A percentile compares a stretch with the other conserved stretches of the same genome.
Conservation (phyloP, 257 asterid species). For the Ballota nigra region DNA sequence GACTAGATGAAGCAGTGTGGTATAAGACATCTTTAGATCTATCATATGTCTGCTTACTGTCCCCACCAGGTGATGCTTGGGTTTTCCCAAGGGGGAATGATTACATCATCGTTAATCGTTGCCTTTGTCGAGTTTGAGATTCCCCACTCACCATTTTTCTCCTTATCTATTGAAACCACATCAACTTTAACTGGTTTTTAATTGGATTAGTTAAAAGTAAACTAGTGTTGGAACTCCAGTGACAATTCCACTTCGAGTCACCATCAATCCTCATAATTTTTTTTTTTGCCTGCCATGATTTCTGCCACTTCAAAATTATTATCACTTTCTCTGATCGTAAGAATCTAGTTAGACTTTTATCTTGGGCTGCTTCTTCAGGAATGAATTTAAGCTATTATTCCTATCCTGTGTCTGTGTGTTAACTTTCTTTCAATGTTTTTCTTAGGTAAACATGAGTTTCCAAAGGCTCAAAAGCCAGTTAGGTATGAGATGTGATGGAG, state of each 20-base stretch:
- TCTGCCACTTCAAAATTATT: slow-evolving; percentile 19
- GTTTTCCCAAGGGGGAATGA: slow-evolving; percentile 43
- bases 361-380: slow-evolving; percentile 20
- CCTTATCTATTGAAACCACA: slow-evolving; percentile 41
- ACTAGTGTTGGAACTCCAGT: slow-evolving; percentile 36
- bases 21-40: slow-evolving; percentile 40
- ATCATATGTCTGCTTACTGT: slow-evolving; percentile 37
- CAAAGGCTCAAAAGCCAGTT: slow-evolving; percentile 31
- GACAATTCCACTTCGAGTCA: slow-evolving; percentile 36
- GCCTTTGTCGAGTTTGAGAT: slow-evolving; percentile 49
- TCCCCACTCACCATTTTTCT: slow-evolving; percentile 51
- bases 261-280: slow-evolving; percentile 25
- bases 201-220: slow-evolving; percentile 33
- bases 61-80: slow-evolving; percentile 64
- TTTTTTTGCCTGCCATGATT: slow-evolving; percentile 38
- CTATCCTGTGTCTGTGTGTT: slow-evolving; percentile 11
- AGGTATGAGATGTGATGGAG: slow-evolving; percentile 34
- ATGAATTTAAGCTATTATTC: slow-evolving; percentile 24
- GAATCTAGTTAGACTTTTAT: slow-evolving; percentile 3
- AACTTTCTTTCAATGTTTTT: slow-evolving; percentile 17
- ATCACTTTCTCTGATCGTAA: slow-evolving; percentile 11
- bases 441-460: slow-evolving; percentile 24
- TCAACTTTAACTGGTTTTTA: slow-evolving; percentile 30
- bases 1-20: slow-evolving; percentile 46
- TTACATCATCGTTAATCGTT: slow-evolving; percentile 54